Conservation (phyloP, 2,329 filamentous ascomycete genomes). For the Aspergillus tubingensis region DNA sequence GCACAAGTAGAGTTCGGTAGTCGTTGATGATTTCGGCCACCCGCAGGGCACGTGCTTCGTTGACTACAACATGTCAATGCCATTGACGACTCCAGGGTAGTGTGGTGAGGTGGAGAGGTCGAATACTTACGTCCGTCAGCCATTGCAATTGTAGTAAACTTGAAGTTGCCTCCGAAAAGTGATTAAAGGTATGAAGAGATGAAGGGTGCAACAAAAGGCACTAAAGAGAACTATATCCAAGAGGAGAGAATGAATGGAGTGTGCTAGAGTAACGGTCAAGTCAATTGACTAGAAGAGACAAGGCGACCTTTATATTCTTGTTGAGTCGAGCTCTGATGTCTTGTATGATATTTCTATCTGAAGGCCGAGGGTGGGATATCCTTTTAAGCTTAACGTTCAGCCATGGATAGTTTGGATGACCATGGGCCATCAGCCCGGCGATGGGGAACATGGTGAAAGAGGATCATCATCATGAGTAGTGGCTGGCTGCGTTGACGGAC, state of each 20-base stretch:
- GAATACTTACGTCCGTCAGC: constrained; percentile 57
- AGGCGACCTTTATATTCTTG: constrained; percentile 5
- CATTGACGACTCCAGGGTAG: neutral
- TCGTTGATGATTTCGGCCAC: constrained; percentile 66
- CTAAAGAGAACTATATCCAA: neutral
- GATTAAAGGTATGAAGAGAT: constrained; percentile 7
- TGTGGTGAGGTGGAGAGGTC: neutral
- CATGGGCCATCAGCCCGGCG: constrained; percentile 12
- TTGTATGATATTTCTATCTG: constrained; percentile 12
- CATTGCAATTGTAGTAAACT: constrained; percentile 41
- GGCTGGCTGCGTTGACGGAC: constrained; percentile 35
- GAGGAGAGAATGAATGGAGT: neutral
- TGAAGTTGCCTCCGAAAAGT: constrained; percentile 1
- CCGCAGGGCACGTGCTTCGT: constrained; percentile 64
- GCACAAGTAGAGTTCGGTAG: constrained; percentile 62
- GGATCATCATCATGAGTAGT: constrained; percentile 32
- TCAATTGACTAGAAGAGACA: constrained; percentile 9
- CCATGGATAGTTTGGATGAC: constrained; percentile 10
- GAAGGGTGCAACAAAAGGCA: neutral
- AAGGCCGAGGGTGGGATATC: constrained; percentile 25
- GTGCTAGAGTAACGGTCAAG: constrained; percentile 5
- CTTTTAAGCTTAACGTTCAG: constrained; percentile 25
- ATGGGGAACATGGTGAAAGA: constrained; percentile 16
- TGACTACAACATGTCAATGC: constrained; percentile 49
- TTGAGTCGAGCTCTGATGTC: constrained; percentile 14